A percentile compares a stretch with the other conserved stretches of the same genome.
Evolutionary conservation across 176 grass and related monocot genomes (phyloP).

Genomic region (Eragrostis curvula): DNA sequence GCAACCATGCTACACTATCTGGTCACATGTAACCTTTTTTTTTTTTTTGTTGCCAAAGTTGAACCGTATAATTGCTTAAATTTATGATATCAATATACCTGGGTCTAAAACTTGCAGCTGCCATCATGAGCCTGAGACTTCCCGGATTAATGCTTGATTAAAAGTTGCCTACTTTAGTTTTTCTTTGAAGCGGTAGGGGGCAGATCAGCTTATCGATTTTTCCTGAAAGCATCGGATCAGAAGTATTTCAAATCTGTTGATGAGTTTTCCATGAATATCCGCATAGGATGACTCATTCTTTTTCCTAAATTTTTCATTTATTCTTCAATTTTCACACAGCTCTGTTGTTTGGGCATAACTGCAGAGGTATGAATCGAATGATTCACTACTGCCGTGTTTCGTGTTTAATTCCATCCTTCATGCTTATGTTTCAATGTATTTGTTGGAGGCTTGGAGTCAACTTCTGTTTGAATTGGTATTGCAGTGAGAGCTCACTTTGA

Average conservation of each 20-base stretch:
- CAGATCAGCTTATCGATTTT: no score
- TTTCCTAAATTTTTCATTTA: no score
- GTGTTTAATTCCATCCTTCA: neutral
- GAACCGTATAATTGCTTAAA: neutral
- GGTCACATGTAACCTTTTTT: conserved; percentile 75
- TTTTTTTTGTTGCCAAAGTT: neutral
- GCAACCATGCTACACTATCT: conserved; percentile 96
- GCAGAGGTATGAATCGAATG: no score
- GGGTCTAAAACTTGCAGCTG: conserved; percentile 58
- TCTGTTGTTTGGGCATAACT: no score
- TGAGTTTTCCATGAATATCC: no score
- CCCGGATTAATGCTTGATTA: conserved; percentile 66
- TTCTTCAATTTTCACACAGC: no score
- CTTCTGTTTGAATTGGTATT: conserved; percentile 10
- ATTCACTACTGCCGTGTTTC: conserved; percentile 22
- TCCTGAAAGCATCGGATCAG: no score
- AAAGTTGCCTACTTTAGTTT: no score
- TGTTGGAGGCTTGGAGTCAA: conserved; percentile 4
- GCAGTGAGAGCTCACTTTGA: conserved; percentile 85
- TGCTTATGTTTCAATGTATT: neutral
- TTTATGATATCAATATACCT: neutral
- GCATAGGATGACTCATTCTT: no score
- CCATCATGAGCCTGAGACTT: conserved; percentile 96
- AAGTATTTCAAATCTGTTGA: no score
- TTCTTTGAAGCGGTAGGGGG: no score